These are phyloP conservation scores for Termitomyces sp. DNA, from an alignment of 768 basidiomycete species.

Conservation along the genomic window DNA sequence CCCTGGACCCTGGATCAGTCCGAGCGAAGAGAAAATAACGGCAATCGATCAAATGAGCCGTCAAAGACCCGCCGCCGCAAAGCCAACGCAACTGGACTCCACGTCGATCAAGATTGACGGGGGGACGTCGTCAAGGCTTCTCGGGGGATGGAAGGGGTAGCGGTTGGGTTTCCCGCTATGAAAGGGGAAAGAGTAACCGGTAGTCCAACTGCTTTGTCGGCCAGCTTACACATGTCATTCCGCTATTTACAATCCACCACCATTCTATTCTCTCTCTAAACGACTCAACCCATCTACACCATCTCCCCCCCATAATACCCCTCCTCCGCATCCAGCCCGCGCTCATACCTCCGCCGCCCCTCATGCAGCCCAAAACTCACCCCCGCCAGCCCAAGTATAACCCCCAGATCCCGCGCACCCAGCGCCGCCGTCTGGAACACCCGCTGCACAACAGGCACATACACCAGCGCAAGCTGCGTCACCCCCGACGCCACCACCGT, in stretches of 20 bases:
- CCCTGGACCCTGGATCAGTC: conserved; percentile 7
- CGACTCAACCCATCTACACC: conserved; percentile 1
- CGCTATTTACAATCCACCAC: no score
- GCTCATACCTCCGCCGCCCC: conserved; percentile 70
- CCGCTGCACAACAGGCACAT: conserved; percentile 85
- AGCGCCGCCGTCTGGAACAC: conserved; percentile 93
- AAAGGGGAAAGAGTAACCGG: no score
- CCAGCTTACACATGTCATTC: no score
- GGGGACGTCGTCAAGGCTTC: no score
- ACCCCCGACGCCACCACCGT: conserved; percentile 86
- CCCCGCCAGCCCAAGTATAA: conserved; percentile 62
- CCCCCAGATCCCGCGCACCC: conserved; percentile 55
- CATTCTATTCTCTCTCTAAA: no score
- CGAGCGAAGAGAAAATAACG: neutral
- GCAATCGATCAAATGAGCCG: no score
- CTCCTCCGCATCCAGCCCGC: conserved; percentile 48
- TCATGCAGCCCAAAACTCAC: conserved; percentile 72
- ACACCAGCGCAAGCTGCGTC: conserved; percentile 81
- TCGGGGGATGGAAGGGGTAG: no score
- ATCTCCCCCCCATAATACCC: conserved; percentile 57
- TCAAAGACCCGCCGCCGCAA: no score
- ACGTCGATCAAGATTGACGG: no score
- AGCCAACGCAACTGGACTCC: no score
- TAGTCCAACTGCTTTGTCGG: no score
- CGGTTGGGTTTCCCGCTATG: no score